phyloP scores from a whole-genome alignment of 345 rosid species.

The Zanthoxylum bungeanum region DNA sequence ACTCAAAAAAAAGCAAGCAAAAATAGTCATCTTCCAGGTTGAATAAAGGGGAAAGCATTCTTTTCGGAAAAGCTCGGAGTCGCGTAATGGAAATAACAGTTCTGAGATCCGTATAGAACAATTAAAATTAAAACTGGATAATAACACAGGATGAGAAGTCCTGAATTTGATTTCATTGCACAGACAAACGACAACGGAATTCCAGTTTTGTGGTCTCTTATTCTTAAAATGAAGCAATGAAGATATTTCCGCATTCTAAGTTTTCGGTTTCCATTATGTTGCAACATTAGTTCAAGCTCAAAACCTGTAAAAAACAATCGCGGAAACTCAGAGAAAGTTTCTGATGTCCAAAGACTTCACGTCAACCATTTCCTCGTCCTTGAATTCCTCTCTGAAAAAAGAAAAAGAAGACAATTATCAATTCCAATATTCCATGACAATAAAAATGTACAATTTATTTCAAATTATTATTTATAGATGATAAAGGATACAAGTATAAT shows the following conservation, averaged over 20 bases:
- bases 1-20: background rate
- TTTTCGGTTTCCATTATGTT: background rate
- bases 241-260: constrained; percentile 9
- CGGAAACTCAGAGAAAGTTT: constrained; percentile 59
- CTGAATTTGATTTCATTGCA: background rate
- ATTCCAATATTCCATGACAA: too few species aligned
- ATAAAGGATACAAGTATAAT: background rate
- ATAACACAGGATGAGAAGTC: background rate
- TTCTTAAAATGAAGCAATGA: constrained; percentile 19
- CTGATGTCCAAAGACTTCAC: constrained; percentile 92
- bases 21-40: background rate
- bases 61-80: background rate
- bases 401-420: background rate
- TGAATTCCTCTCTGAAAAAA: constrained; percentile 82
- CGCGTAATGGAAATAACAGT: background rate
- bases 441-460: too few species aligned
- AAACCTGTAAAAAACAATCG: background rate
- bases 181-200: background rate
- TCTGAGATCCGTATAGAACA: background rate
- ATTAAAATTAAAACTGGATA: background rate
- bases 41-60: background rate
- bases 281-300: background rate
- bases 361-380: constrained; percentile 69
- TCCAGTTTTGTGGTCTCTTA: constrained; percentile 15
- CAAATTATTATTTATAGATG: background rate